Percentiles rank a stretch among this genome's conserved stretches.
Conservation (phyloP, 129 eudicot genomes). For the Centaurea solstitialis region DNA sequence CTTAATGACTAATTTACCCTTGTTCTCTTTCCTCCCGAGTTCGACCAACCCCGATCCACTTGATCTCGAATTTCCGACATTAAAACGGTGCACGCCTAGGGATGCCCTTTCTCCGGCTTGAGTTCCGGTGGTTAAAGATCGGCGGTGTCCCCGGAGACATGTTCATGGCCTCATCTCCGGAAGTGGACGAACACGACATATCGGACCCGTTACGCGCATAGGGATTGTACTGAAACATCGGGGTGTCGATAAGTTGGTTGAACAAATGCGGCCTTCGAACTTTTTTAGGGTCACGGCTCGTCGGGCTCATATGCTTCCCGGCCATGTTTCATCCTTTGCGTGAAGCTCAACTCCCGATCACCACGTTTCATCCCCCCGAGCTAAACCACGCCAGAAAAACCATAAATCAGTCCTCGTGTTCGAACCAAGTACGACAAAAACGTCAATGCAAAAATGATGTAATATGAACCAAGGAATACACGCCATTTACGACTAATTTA, state of each 20-base stretch:
- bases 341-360: slow-evolving; percentile 62
- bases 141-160: slow-evolving; percentile 81
- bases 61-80: neutral
- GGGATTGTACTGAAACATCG: slow-evolving; percentile 25
- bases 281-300: slow-evolving; percentile 59
- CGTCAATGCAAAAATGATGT: neutral
- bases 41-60: neutral
- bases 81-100: slow-evolving; percentile 83
- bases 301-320: slow-evolving; percentile 43
- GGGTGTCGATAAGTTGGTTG: slow-evolving; percentile 29
- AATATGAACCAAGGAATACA: neutral
- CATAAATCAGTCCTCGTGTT: neutral
- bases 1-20: neutral
- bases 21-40: neutral
- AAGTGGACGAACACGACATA: slow-evolving; percentile 39
- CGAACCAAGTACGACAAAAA: neutral
- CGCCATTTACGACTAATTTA: neutral
- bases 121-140: slow-evolving; percentile 51
- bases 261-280: slow-evolving; percentile 41
- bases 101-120: slow-evolving; percentile 78
- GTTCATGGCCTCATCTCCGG: slow-evolving; percentile 48
- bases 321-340: slow-evolving; percentile 44
- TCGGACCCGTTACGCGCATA: slow-evolving; percentile 17
- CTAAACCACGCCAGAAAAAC: slow-evolving; percentile 25
- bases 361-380: slow-evolving; percentile 68